Conservation (phyloP, 2,329 filamentous ascomycete species). For the Allantophomopsis lycopodina region DNA sequence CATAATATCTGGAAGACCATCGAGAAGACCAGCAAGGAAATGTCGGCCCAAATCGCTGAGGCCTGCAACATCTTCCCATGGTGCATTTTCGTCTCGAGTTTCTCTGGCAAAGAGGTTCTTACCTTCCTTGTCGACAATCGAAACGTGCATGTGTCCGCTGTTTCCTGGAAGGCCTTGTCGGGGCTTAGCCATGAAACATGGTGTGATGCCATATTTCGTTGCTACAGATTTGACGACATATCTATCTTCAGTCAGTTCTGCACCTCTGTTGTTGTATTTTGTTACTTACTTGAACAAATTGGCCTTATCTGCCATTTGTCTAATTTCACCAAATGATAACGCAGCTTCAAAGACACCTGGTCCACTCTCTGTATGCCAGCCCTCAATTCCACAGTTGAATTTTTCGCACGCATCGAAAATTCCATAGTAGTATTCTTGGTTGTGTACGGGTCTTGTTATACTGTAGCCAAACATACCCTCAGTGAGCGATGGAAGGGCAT, state of each 20-base stretch:
- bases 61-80: slow-evolving; percentile 61
- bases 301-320: slow-evolving; percentile 82
- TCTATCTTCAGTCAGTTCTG: slow-evolving; percentile 19
- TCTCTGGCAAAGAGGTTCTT: slow-evolving; percentile 76
- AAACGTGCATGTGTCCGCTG: slow-evolving; percentile 91
- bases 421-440: slow-evolving; percentile 85
- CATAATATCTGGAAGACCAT: slow-evolving; percentile 90
- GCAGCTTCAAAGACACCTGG: slow-evolving; percentile 94
- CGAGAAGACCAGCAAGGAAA: slow-evolving; percentile 82
- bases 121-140: slow-evolving; percentile 65
- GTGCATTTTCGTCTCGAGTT: slow-evolving; percentile 53
- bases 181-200: slow-evolving; percentile 98
- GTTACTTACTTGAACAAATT: slow-evolving; percentile 71
- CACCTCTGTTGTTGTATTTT: no score
- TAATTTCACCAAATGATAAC: slow-evolving; percentile 78
- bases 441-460: slow-evolving; percentile 73
- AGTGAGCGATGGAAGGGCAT: slow-evolving; percentile 65
- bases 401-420: slow-evolving; percentile 68
- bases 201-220: slow-evolving; percentile 78
- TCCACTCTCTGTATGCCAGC: slow-evolving; percentile 91
- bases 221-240: slow-evolving; percentile 84
- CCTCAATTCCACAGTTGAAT: slow-evolving; percentile 74
- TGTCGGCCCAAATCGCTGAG: slow-evolving; percentile 83
- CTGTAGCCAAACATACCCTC: slow-evolving; percentile 97
- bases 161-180: slow-evolving; percentile 84